Conservation (phyloP, 2,329 filamentous ascomycete species). For the Neophaeococcomyces aloes region DNA sequence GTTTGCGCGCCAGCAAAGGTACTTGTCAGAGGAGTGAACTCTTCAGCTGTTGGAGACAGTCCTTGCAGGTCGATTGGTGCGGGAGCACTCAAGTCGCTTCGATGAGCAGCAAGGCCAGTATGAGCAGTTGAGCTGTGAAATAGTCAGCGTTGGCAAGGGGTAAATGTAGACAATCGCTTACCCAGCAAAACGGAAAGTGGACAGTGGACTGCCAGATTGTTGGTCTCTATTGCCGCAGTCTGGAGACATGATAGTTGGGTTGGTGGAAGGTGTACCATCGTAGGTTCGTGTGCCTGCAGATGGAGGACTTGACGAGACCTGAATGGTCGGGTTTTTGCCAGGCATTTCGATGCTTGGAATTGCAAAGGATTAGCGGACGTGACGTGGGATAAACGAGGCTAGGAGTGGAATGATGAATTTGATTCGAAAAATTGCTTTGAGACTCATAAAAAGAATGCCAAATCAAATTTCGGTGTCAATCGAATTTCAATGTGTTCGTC, state of each 20-base stretch:
- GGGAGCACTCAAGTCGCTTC: constrained; percentile 26
- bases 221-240: constrained; percentile 32
- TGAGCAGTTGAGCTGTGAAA: too few relatives aligned
- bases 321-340: background rate
- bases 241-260: constrained; percentile 53
- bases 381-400: background rate
- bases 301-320: constrained; percentile 4
- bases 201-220: background rate
- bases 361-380: background rate
- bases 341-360: background rate
- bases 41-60: constrained; percentile 19
- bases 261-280: constrained; percentile 55
- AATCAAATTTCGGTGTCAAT: too few relatives aligned
- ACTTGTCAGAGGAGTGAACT: constrained; percentile 13
- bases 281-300: constrained; percentile 27
- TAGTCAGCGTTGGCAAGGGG: too few relatives aligned
- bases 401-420: too few relatives aligned
- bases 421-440: too few relatives aligned
- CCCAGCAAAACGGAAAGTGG: background rate
- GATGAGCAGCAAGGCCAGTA: constrained; percentile 24
- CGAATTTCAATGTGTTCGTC: too few relatives aligned
- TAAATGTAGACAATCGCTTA: background rate
- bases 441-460: too few relatives aligned
- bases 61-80: constrained; percentile 21
- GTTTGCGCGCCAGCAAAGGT: background rate